Base-by-base conservation (phyloP, 805 yeast species). In the Wickerhamiella domercqiae region DNA sequence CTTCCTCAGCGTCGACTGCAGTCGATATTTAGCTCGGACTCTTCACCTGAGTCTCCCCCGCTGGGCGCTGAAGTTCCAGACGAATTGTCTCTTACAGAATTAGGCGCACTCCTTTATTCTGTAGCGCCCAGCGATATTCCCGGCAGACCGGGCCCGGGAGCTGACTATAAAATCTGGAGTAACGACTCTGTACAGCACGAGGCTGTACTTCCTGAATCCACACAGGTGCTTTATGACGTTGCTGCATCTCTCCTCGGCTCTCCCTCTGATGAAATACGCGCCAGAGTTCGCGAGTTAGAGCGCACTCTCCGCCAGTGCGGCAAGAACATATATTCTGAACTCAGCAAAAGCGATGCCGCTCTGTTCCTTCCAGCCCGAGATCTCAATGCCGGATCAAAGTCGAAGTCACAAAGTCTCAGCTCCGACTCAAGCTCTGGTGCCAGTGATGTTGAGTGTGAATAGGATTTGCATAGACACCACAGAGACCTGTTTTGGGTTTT, bases 141-240 rank as follows among this genome's bases (percentile, higher is more conserved):
- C 9, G 13, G 26, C 13, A 13, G 21, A 30, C 13, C 7, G 16
- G 16, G 20, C 33, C 33, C 33, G 13, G 33, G 33, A 5, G 13
- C 18, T 17, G 11, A 20, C 7, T 30, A 30, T 15, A 30, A 30
- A 14, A 18, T 30, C 21, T 30, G 33, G 33, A 30, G n/a, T 7
- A 21, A 20, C n/a, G 21, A 13, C 13, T 21, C n/a, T 14, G 15
- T 4, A 6, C 34, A 30, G 4, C n/a, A 26, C 14, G 32, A 24
- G 2, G 34, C 34, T 29, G 36, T 17, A 30, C 34, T 41, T 21
- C 48, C 48, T 11, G 45, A 45, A 7, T 9, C 29, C 15, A 24
- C 39, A 2, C 35, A 21, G 14, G 21, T 31, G 2, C 34, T 45
- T 13, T 39, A 39, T 22, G 28, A n/a, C 5, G 34, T 32, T 5